Base-by-base conservation (phyloP, 768 basidiomycete species). In the Thelephora ganbajun region DNA sequence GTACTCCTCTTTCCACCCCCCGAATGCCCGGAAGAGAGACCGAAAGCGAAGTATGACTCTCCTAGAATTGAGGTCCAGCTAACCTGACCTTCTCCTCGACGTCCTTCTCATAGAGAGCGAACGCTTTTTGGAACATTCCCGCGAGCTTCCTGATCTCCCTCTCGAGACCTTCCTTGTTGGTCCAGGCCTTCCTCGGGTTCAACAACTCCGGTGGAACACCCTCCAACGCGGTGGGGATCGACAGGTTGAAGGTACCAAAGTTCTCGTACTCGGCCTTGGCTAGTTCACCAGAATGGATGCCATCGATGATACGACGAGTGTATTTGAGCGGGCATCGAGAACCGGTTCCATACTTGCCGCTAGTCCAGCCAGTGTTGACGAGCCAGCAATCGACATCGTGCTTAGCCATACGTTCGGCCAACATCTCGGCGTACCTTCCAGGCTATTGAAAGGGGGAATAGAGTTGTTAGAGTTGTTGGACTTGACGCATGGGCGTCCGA, bases 291-390 rank as follows among this genome's bases (percentile, higher is more conserved):
- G 85, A 83, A 72, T 98, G 96, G 59, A 98, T 90, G 35, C 92
- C 87, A 63, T 98, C 92, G 66, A 98, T 85, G 63, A 98, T 98
- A 50, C 83, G 81, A 48, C 94, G 89, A 43, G 96, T 98, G 69
- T 80, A 90, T 61, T 86, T 87, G 69, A 99, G 82, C 16, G 94
- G 84, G 78, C 94, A 99, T 53, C 94, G 88, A 69, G 86, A 88
- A 56, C 93, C 94, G 13, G 70, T 69, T 43, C 94, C 94, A 63
- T 79, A 99, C 65, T 89, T 90, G 63, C 94, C 94, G 48, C 88
- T 83, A 46, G 88, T 84, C 89, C 89, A 93, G 52, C 88, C 94
- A 2, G 94, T 99, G 82, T 99, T 98, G 78, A 99, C 86, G 61
- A 98, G 74, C 90, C 91, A 99, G 72, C 93, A 96, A 66, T 91